phyloP scores from a whole-genome alignment of 2,329 filamentous ascomycete species.

The Teratosphaeria epicoccoides region DNA sequence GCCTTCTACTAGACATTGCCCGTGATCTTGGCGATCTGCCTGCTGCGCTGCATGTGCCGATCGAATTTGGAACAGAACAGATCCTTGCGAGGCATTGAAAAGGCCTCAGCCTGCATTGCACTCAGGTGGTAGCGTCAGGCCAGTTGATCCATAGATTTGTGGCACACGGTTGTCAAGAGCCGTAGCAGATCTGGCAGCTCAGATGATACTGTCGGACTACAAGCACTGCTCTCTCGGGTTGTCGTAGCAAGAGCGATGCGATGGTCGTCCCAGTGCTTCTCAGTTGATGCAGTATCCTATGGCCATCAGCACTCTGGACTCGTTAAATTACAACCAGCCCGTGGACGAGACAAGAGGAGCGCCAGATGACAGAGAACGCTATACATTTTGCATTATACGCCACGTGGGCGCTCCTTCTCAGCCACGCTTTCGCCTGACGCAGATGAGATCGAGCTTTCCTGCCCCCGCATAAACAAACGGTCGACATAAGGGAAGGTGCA shows the following conservation, averaged over 20 bases:
- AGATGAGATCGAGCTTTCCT: neutral
- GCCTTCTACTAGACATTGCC: conserved; percentile 2
- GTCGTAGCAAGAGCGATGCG: too few species aligned
- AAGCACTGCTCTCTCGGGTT: too few species aligned
- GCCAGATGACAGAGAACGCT: neutral
- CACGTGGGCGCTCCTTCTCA: neutral
- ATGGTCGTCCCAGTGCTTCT: too few species aligned
- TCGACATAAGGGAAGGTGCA: neutral
- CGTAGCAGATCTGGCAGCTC: too few species aligned
- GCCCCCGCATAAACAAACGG: neutral
- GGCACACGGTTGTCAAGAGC: too few species aligned
- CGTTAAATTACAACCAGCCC: too few species aligned
- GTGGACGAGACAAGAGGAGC: neutral
- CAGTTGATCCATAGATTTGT: too few species aligned
- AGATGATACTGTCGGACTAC: too few species aligned
- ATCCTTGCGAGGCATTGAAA: neutral
- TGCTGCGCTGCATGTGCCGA: neutral
- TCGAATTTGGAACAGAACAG: neutral
- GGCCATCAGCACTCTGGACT: too few species aligned
- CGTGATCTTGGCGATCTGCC: neutral
- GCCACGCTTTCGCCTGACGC: neutral
- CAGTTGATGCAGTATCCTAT: too few species aligned
- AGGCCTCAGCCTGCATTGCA: neutral
- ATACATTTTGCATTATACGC: neutral
- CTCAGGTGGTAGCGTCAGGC: too few species aligned